Evolutionary conservation across 2,329 filamentous ascomycete species (phyloP), one percentile per base, ranked within the genome.

Genomic region (Colletotrichum abscissum): DNA sequence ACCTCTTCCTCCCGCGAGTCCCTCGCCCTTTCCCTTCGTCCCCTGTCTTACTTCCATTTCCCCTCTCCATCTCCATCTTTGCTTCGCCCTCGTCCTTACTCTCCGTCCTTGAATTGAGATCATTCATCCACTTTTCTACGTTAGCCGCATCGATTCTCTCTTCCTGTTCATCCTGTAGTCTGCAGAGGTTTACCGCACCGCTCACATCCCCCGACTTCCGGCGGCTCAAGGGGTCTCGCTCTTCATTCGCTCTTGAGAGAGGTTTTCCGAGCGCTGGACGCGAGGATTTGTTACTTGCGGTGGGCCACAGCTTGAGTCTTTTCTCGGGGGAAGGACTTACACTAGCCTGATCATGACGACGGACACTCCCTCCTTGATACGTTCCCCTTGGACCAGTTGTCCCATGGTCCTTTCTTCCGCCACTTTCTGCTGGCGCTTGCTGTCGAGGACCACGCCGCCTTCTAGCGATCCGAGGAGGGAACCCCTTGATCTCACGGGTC

Each of bases 131-230:
- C 28, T 33, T 12, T 11, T 49, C 24, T 11, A 33, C 24, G 22
- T 22, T 26, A 11, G 26, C 57, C 16, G 35, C 9, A 35, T 73
- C 71, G 28, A 12, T 28, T 14, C 8, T 28, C 11, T 57, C 35
- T 22, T 66, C 62, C 19, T 73, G 60, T 24, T 62, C 60, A 30
- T 71, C 67, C 8, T 60, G 49, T 24, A 63, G 60, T 19, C 35
- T 38, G 24, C 49, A 46, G 22, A 66, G 60, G 26, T 63, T 38
- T 14, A 62, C 19, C 49, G 55, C 67, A 16, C 59, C 70, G 12
- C 38, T 46, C 35, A 73, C 46, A 24, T 63, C 60, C 3, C 52
- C 67, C 11, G 67, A 16, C 8, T 30, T 16, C 54, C 67, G 70
- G 16, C 55, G 33, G 14, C 19, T n/a, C 42, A 24, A 24, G 12